phyloP scores from a whole-genome alignment of 2,329 filamentous ascomycete genomes.

The Teratosphaeria zuluensis region DNA sequence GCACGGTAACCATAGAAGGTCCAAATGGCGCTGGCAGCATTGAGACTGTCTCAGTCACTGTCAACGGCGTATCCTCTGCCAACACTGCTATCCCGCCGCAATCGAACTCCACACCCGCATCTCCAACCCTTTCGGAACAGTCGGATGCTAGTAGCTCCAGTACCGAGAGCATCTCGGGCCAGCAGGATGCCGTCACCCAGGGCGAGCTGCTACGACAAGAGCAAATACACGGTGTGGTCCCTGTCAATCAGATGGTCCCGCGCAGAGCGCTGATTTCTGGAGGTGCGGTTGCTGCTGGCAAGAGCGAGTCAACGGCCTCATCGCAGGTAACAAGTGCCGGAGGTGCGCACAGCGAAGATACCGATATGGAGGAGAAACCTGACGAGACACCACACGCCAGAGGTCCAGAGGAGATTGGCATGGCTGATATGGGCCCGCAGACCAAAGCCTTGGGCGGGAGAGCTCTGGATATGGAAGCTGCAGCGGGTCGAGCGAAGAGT shows the following conservation, averaged over 20 bases:
- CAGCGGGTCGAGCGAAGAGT: slow-evolving; percentile 27
- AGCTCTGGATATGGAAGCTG: slow-evolving; percentile 31
- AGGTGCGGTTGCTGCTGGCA: slow-evolving; percentile 15
- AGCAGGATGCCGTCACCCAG: slow-evolving; percentile 57
- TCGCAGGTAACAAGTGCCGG: slow-evolving; percentile 1
- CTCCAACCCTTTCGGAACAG: slow-evolving; percentile 22
- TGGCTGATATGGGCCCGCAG: slow-evolving; percentile 78
- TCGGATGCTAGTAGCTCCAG: slow-evolving; percentile 27
- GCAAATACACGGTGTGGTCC: slow-evolving; percentile 70
- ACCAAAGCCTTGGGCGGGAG: slow-evolving; percentile 24
- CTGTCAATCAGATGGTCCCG: slow-evolving; percentile 47
- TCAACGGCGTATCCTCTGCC: slow-evolving; percentile 48
- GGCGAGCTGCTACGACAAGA: slow-evolving; percentile 80
- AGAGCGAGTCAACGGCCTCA: slow-evolving; percentile 11
- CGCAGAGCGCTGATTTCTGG: slow-evolving; percentile 17
- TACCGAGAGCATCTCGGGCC: slow-evolving; percentile 24
- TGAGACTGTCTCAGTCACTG: slow-evolving; percentile 68
- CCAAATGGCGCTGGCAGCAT: slow-evolving; percentile 70
- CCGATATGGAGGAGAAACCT: slow-evolving; percentile 27
- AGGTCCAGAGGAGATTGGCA: slow-evolving; percentile 75
- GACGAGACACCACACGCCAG: slow-evolving; percentile 66
- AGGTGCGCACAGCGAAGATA: slow-evolving; percentile 14
- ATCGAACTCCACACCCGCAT: slow-evolving; percentile 13
- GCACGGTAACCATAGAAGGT: slow-evolving; percentile 70
- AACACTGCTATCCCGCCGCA: slow-evolving; percentile 4